Percentiles rank a stretch among this genome's conserved stretches.
These are phyloP conservation scores for Cladophialophora chaetospira DNA, from an alignment of 2,329 filamentous ascomycete species.

Conservation along the genomic window DNA sequence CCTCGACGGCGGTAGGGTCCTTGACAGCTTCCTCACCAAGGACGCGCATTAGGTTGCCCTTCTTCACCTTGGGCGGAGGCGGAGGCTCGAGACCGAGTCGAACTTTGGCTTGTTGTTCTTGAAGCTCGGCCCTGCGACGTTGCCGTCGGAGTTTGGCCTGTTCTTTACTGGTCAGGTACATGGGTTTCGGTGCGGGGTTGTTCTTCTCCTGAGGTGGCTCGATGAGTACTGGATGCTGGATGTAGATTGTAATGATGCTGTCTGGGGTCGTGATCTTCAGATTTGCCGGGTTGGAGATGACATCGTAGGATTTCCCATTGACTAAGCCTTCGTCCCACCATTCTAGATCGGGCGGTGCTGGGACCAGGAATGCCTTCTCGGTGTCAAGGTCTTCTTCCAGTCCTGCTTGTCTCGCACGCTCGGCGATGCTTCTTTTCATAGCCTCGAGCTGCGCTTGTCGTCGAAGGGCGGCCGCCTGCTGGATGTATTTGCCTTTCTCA, in stretches of 20 bases:
- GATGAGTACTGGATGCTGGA: constrained; percentile 89
- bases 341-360: constrained; percentile 82
- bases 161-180: constrained; percentile 89
- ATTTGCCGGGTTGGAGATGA: constrained; percentile 64
- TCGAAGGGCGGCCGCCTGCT: constrained; percentile 85
- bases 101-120: constrained; percentile 96
- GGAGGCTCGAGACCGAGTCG: constrained; percentile 85
- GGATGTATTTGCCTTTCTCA: constrained; percentile 94
- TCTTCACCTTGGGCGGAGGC: constrained; percentile 93
- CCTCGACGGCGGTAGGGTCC: constrained; percentile 95
- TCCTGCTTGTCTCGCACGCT: constrained; percentile 82
- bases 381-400: constrained; percentile 88
- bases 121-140: constrained; percentile 86
- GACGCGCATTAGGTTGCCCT: constrained; percentile 96
- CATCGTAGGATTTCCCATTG: constrained; percentile 71
- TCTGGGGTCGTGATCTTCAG: constrained; percentile 78
- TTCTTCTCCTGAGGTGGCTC: constrained; percentile 90
- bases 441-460: constrained; percentile 86
- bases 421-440: constrained; percentile 92
- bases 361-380: constrained; percentile 85
- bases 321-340: constrained; percentile 97
- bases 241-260: constrained; percentile 83
- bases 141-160: constrained; percentile 88
- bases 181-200: constrained; percentile 75
- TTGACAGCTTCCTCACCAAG: constrained; percentile 90